These are phyloP conservation scores for Musa itinerans DNA, from an alignment of 176 grass and related monocot genomes.

Conservation along the genomic window DNA sequence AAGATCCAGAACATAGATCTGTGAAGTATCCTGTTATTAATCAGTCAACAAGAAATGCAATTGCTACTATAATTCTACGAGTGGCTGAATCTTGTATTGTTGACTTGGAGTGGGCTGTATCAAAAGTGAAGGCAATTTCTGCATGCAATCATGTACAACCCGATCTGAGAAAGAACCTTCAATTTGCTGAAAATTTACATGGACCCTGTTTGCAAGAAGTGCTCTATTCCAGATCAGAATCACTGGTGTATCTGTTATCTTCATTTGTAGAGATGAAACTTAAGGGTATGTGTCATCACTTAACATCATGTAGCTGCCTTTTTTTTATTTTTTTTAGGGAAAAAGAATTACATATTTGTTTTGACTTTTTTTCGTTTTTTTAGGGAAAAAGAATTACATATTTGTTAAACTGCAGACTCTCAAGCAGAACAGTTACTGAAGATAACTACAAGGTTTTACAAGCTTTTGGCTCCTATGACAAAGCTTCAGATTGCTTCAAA, in stretches of 20 bases:
- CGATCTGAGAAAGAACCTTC: slow-evolving; percentile 29
- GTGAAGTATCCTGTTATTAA: slow-evolving; percentile 49
- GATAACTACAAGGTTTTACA: slow-evolving; percentile 70
- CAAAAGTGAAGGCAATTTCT: slow-evolving; percentile 55
- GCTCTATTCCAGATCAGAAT: slow-evolving; percentile 64
- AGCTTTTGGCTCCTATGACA: slow-evolving; percentile 54
- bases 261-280: slow-evolving; percentile 67
- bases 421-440: slow-evolving; percentile 75
- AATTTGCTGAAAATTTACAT: slow-evolving; percentile 38
- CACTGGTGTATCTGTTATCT: slow-evolving; percentile 48
- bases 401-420: slow-evolving; percentile 49
- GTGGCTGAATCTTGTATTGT: slow-evolving; percentile 53
- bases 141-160: slow-evolving; percentile 29
- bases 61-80: slow-evolving; percentile 49
- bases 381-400: slow-evolving; percentile 16
- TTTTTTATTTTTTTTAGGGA: slow-evolving; percentile 8
- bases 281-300: slow-evolving; percentile 36
- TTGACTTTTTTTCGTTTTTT: slow-evolving; percentile 6
- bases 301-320: neutral
- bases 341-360: slow-evolving; percentile 25
- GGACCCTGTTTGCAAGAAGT: slow-evolving; percentile 57
- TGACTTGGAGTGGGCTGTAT: slow-evolving; percentile 62
- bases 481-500: slow-evolving; percentile 76
- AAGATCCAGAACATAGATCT: slow-evolving; percentile 36
- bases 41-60: slow-evolving; percentile 50